Conservation (phyloP, 768 basidiomycete genomes). For the Suillus brevipes region DNA sequence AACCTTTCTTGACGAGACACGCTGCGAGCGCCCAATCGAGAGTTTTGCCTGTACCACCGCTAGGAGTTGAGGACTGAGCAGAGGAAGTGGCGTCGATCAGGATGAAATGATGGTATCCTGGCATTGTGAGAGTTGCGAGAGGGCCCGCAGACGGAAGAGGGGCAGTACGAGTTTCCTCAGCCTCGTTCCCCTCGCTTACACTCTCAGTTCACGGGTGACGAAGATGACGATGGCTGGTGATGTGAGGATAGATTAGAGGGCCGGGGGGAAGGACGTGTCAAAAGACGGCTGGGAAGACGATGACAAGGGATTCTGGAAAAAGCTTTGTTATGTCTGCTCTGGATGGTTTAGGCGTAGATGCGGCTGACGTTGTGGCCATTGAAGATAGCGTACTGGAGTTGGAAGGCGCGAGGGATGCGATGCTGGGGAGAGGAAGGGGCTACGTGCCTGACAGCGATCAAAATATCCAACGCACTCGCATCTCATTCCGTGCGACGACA, state of each 20-base stretch:
- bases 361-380: constrained; percentile 28
- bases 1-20: constrained; percentile 64
- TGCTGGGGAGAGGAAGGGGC: no score
- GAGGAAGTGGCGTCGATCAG: constrained; percentile 65
- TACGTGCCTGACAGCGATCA: no score
- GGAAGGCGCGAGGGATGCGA: no score
- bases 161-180: neutral
- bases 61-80: constrained; percentile 57
- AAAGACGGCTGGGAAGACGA: constrained; percentile 49
- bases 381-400: constrained; percentile 33
- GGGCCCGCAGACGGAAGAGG: constrained; percentile 1
- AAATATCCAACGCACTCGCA: no score
- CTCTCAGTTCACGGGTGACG: no score
- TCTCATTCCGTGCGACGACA: constrained; percentile 14
- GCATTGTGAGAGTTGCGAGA: constrained; percentile 62
- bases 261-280: constrained; percentile 53
- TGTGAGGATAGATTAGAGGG: constrained; percentile 47
- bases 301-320: constrained; percentile 41
- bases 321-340: constrained; percentile 43
- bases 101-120: constrained; percentile 73
- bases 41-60: constrained; percentile 81
- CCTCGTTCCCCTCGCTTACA: neutral
- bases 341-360: constrained; percentile 29
- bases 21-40: constrained; percentile 84
- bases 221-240: no score